phyloP scores from a whole-genome alignment of 2,329 filamentous ascomycete genomes.

The Aspergillus ochraceus region DNA sequence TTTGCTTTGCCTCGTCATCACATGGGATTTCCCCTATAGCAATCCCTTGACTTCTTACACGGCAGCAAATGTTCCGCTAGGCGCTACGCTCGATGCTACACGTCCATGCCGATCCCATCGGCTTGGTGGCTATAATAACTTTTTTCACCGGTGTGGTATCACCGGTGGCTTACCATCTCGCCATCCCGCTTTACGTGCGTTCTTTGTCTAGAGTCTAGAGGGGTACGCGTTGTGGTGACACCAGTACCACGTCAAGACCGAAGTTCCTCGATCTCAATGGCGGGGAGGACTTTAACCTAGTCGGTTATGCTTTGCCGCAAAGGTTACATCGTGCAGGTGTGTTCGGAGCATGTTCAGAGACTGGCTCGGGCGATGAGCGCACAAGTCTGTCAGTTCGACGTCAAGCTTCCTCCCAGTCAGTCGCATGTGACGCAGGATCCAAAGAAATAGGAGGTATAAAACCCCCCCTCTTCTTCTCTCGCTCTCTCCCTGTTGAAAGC shows the following conservation, averaged over 20 bases:
- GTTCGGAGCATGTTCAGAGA: neutral
- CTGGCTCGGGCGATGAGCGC: neutral
- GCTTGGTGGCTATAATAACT: neutral
- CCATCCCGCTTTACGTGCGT: neutral
- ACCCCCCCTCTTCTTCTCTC: neutral
- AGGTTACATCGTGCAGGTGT: neutral
- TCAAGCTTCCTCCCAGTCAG: neutral
- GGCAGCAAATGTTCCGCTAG: neutral
- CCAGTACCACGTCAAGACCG: neutral
- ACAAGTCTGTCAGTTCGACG: neutral
- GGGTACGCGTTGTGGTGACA: neutral
- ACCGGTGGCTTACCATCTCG: neutral
- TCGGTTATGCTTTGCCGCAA: neutral
- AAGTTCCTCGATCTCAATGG: neutral
- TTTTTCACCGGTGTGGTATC: neutral
- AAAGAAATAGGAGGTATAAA: neutral
- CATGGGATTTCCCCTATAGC: neutral
- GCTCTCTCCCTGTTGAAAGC: neutral
- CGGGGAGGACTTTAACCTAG: neutral
- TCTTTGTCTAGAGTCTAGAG: neutral
- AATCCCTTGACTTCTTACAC: neutral
- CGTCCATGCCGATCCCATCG: neutral
- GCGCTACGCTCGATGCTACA: neutral
- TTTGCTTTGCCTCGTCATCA: neutral
- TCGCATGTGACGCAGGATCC: conserved; percentile 2